Evolutionary conservation across 148 eudicot species (phyloP).

Genomic region (Rhododendron molle): DNA sequence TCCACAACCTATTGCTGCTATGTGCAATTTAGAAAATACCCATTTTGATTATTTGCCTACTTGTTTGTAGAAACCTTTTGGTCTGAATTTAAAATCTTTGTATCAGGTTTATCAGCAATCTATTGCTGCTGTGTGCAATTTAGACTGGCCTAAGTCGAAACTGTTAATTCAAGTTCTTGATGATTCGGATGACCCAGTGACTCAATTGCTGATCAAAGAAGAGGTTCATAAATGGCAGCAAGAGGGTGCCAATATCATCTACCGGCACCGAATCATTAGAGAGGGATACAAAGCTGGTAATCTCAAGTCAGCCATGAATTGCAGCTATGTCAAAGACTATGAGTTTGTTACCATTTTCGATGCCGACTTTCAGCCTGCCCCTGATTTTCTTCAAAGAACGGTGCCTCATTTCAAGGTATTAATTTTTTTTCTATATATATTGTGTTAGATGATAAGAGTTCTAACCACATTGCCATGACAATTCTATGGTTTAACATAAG

Average conservation of each 20-base stretch:
- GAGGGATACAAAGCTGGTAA: constrained; percentile 97
- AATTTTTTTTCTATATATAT: background rate
- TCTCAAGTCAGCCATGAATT: constrained; percentile 94
- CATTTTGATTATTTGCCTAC: background rate
- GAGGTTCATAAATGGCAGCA: constrained; percentile 86
- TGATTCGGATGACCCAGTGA: constrained; percentile 81
- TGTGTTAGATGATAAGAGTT: background rate
- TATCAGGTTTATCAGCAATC: constrained; percentile 94
- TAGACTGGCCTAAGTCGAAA: constrained; percentile 89
- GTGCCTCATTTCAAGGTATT: constrained; percentile 88
- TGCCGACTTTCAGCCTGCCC: constrained; percentile 88
- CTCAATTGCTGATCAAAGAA: constrained; percentile 75
- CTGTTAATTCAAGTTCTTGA: constrained; percentile 76
- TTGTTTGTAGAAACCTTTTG: background rate
- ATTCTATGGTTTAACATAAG: background rate
- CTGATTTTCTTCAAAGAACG: constrained; percentile 74
- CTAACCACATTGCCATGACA: background rate
- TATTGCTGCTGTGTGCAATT: constrained; percentile 81
- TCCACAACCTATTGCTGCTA: constrained; percentile 86
- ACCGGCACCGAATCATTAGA: constrained; percentile 74
- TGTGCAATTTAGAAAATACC: constrained; percentile 54
- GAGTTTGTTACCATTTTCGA: constrained; percentile 96
- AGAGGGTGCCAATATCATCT: constrained; percentile 78
- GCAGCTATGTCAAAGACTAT: constrained; percentile 88
- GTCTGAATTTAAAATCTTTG: background rate